Evolutionary conservation across 352 stramenopile species (phyloP), one percentile per base, ranked within the genome.

Genomic region (Peronospora belbahrii): DNA sequence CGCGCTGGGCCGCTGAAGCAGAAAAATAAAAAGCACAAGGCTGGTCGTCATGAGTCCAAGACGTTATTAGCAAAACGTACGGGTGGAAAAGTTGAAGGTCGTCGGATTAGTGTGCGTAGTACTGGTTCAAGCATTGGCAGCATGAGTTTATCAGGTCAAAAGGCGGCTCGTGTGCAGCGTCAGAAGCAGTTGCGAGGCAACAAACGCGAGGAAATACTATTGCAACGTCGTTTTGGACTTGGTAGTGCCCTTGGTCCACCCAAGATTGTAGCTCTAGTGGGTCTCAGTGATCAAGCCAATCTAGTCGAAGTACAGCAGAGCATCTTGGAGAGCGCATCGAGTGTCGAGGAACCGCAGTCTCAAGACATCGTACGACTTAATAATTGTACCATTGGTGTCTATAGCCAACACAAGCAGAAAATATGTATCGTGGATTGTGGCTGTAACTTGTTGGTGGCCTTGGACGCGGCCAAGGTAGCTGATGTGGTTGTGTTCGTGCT

Each of bases 1-100:
- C 83, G 86, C 40, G 81, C 83, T 30, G 84, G 83, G 35, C 74
- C 81, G 62, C 74, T 96, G 18, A 94, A 95, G 67, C 86, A 96
- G 68, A 73, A 70, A 31, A 96, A 96, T 70, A 94, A 94, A 65
- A 92, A 95, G 70, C 86, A 95, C 71, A 95, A 96, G 67, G 75
- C 60, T 13, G 82, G 82, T 0, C 71, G 70, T 17, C 79, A 94
- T 74, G 83, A 81, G 32, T 78, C 81, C 56, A 96, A 95, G 73
- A 80, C 72, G 30, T 46, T 75, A 58, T 50, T 88, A 35, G 55
- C 67, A 45, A 83, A 84, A 50, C 67, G 72, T 30, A 67, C 60
- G 6, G 81, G 81, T 45, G 81, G 81, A 43, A 93, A 90, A 53
- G 64, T 93, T 31, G 78, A 93, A 44, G 59, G 61, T 28, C 65